Evolutionary conservation across 192 early-diverging fungal species (phyloP).

Genomic region (Backusella luteola): DNA sequence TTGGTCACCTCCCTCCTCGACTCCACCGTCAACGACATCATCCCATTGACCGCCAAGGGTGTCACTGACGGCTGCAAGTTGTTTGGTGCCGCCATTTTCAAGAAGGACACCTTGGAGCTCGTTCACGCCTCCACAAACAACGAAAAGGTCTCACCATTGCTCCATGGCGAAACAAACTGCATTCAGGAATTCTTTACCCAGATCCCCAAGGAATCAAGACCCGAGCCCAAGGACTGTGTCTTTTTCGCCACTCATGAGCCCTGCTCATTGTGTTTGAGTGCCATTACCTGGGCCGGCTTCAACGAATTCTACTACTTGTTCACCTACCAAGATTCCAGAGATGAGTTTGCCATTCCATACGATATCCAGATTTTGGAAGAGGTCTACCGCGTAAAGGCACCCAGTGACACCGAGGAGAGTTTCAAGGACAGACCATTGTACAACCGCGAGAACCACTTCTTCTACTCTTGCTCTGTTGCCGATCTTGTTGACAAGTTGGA

Average conservation of each 20-base stretch:
- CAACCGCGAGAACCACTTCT: conserved; percentile 13
- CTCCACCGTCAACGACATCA: neutral
- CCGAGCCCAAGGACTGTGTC: conserved; percentile 14
- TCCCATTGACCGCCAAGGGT: conserved; percentile 8
- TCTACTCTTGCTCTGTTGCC: neutral
- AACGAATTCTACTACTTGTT: conserved; percentile 18
- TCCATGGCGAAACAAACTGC: conserved; percentile 6
- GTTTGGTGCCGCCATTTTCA: conserved; percentile 6
- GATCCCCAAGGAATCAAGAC: conserved; percentile 18
- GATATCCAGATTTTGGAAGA: conserved; percentile 18
- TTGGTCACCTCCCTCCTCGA: neutral
- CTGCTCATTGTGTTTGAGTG: conserved; percentile 14
- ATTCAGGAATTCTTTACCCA: conserved; percentile 8
- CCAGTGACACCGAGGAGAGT: conserved; percentile 9
- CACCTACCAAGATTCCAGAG: conserved; percentile 20
- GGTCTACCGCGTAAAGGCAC: conserved; percentile 19
- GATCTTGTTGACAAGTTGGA: conserved; percentile 9
- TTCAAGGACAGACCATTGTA: conserved; percentile 20
- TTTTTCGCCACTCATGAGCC: conserved; percentile 20
- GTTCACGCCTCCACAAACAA: conserved; percentile 10
- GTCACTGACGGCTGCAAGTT: neutral
- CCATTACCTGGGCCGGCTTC: conserved; percentile 18
- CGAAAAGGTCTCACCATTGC: conserved; percentile 1
- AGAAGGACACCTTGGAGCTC: neutral
- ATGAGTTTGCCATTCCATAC: conserved; percentile 20